These are phyloP conservation scores for Pelargonium australe DNA, from an alignment of 441 rosid genomes.

Conservation along the genomic window DNA sequence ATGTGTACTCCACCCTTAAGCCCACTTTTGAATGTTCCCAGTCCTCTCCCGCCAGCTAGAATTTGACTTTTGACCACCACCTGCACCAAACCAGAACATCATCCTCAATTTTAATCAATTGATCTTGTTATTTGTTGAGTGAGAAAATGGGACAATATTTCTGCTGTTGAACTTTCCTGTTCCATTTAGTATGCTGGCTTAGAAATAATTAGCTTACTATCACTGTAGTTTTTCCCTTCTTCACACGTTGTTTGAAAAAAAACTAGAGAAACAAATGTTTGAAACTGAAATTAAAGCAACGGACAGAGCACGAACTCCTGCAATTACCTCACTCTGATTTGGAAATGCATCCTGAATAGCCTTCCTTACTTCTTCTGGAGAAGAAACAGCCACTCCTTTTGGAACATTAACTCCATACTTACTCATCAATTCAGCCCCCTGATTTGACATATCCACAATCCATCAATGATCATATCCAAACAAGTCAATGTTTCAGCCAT, in stretches of 20 bases:
- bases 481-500: background rate
- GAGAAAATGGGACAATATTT: background rate
- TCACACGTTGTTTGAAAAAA: background rate
- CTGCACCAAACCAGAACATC: slow-evolving; percentile 33
- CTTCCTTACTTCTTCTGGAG: slow-evolving; percentile 57
- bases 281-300: background rate
- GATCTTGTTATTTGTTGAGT: background rate
- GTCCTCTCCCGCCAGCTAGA: slow-evolving; percentile 97
- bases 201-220: background rate
- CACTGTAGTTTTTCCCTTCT: background rate
- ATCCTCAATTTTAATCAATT: background rate
- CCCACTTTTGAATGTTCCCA: slow-evolving; percentile 81
- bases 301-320: background rate
- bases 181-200: no score
- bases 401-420: slow-evolving; percentile 89
- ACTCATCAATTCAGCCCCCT: slow-evolving; percentile 95
- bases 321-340: slow-evolving; percentile 55
- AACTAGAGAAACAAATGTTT: background rate
- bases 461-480: slow-evolving; percentile 7
- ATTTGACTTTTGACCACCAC: slow-evolving; percentile 91
- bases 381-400: slow-evolving; percentile 72
- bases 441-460: slow-evolving; percentile 3
- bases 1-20: slow-evolving; percentile 96
- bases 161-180: background rate
- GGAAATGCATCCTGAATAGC: slow-evolving; percentile 59